Evolutionary conservation across 2,329 filamentous ascomycete genomes (phyloP).

Genomic region (Camptophora hylomeconis): DNA sequence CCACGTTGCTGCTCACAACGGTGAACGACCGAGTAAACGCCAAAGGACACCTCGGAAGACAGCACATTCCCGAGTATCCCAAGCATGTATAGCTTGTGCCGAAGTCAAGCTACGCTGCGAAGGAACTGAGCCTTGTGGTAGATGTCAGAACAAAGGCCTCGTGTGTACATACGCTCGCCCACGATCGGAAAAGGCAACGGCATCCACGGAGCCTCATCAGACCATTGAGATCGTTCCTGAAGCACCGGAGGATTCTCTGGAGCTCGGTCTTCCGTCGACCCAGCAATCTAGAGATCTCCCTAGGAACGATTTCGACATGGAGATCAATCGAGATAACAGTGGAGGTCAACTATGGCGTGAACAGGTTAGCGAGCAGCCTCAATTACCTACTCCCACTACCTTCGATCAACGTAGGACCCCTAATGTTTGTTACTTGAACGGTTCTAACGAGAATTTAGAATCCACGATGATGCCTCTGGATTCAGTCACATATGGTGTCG

Average conservation of each 20-base stretch:
- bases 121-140: constrained; percentile 3
- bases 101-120: constrained; percentile 8
- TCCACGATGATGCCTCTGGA: background rate
- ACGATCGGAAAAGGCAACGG: background rate
- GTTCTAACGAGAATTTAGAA: constrained; percentile 1
- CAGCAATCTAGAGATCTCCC: no score
- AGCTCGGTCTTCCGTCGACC: background rate
- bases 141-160: constrained; percentile 5
- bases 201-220: background rate
- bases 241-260: background rate
- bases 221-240: background rate
- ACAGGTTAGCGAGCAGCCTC: no score
- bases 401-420: background rate
- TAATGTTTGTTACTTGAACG: background rate
- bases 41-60: background rate
- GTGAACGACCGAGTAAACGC: constrained; percentile 1
- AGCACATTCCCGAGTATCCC: constrained; percentile 1
- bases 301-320: no score
- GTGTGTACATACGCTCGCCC: constrained; percentile 3
- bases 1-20: constrained; percentile 4
- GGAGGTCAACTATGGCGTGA: no score
- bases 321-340: no score
- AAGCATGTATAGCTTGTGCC: constrained; percentile 9
- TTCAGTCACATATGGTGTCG: background rate
- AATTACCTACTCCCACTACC: no score